phyloP scores from a whole-genome alignment of 768 basidiomycete species.

The Mycena polygramma region DNA sequence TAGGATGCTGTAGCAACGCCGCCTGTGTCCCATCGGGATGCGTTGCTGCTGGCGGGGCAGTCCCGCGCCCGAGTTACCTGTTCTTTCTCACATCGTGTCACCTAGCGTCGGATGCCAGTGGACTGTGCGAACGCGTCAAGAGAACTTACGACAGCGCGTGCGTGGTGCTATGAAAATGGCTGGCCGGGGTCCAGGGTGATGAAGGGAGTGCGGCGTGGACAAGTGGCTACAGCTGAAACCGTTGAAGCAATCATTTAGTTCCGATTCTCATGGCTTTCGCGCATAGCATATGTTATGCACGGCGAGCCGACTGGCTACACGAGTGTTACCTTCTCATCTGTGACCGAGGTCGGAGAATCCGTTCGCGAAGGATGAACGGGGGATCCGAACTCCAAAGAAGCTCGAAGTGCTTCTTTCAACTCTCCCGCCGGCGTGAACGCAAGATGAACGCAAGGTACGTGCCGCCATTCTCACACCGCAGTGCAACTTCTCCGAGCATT shows the following conservation, averaged over 20 bases:
- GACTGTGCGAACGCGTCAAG: constrained; percentile 7
- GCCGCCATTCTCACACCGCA: too few species aligned
- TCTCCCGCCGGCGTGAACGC: background rate
- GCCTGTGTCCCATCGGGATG: constrained; percentile 2
- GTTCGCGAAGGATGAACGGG: background rate
- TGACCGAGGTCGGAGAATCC: background rate
- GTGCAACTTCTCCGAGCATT: too few species aligned
- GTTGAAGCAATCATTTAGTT: background rate
- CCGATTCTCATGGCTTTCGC: constrained; percentile 8
- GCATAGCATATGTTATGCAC: background rate
- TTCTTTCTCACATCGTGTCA: background rate
- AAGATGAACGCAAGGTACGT: too few species aligned
- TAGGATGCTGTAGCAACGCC: background rate
- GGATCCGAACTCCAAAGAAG: constrained; percentile 4
- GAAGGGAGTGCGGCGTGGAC: background rate
- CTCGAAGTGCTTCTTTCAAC: background rate
- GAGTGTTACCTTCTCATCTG: background rate
- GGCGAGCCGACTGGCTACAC: background rate
- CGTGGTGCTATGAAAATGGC: background rate
- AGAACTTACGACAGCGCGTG: background rate
- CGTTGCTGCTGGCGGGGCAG: background rate
- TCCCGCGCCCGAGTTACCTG: background rate
- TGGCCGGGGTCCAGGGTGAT: too few species aligned
- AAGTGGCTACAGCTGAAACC: constrained; percentile 7
- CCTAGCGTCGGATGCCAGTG: background rate